phyloP scores from a whole-genome alignment of 139 green algal genomes.

The Volvox reticuliferus region DNA sequence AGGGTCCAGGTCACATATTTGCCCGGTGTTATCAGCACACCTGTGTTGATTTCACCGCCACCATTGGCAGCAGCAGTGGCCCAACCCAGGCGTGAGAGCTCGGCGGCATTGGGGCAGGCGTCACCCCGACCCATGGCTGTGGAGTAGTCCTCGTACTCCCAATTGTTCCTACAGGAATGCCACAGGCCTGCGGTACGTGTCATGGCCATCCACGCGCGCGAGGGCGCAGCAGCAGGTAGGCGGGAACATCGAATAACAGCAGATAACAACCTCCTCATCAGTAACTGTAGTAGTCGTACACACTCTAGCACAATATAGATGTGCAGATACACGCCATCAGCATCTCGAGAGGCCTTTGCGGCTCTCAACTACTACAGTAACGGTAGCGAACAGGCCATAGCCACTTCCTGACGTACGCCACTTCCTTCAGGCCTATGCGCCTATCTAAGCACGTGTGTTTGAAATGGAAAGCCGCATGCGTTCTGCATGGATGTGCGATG shows the following conservation, averaged over 20 bases:
- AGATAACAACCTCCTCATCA: no score
- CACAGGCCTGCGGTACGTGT: neutral
- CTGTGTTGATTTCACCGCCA: neutral
- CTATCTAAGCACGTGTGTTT: no score
- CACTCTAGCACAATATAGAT: no score
- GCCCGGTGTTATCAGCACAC: neutral
- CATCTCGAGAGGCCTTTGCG: no score
- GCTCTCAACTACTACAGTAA: no score
- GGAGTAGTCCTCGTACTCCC: constrained; percentile 16
- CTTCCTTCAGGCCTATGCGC: no score
- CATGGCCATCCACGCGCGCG: neutral
- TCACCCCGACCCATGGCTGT: constrained; percentile 34
- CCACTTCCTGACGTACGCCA: no score
- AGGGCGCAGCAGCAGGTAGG: neutral
- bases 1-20: neutral
- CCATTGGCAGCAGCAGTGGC: neutral
- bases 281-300: no score
- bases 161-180: neutral
- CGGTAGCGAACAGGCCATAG: no score
- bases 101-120: constrained; percentile 26
- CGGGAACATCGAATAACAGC: neutral
- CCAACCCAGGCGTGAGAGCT: constrained; percentile 20
- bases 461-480: no score
- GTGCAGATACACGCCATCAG: no score
- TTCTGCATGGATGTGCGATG: no score